Evolutionary conservation across 2,329 filamentous ascomycete species (phyloP), one percentile per base, ranked within the genome.

Genomic region (Phyllosticta citriasiana): DNA sequence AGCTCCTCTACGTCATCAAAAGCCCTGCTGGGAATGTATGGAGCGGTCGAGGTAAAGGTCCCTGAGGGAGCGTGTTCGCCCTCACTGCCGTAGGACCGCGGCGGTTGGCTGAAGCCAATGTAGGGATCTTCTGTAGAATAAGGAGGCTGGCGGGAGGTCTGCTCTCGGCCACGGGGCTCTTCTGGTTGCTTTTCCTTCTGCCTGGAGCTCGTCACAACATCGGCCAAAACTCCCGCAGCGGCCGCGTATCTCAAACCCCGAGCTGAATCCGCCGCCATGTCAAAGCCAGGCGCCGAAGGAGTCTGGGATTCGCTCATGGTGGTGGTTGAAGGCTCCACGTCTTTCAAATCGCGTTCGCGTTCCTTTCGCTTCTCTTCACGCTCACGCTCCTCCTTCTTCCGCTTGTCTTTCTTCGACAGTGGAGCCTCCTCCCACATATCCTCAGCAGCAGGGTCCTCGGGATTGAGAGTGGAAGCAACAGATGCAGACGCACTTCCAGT

Each of bases 1-100:
- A 71, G 62, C 50, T 74, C 71, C 4, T 74, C 72, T 1, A 68
- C 59, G 26, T 72, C 72, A 26, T 75, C 65, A 56, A 71, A 73
- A 1, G 69, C 69, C 54, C 68, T 71, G 62, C 67, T 72, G 14
- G 73, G 69, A 9, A 72, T 70, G 40, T 57, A 27, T n/a, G 56
- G 19, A 9, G 25, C 40, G 9, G 55, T n/a, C n/a, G 16, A 35
- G 4, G 35, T 14, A 35, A 52, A 33, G 30, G 19, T 25, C 22
- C 26, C 53, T 14, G 22, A 24, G 19, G 53, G 24, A 4, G 47
- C 10, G 40, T 55, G 55, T n/a, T 57, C 55, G 12, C 60, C 54
- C 8, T 61, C 56, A 7, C 53, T 40, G 14, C 40, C 40, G 7
- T 47, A 47, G 6, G 40, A n/a, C 14, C 16, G 16, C 6, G 40